Percentiles rank a stretch among this genome's conserved stretches.
Conservation (phyloP, 306 rosid genomes). For the Quercus wislizeni region DNA sequence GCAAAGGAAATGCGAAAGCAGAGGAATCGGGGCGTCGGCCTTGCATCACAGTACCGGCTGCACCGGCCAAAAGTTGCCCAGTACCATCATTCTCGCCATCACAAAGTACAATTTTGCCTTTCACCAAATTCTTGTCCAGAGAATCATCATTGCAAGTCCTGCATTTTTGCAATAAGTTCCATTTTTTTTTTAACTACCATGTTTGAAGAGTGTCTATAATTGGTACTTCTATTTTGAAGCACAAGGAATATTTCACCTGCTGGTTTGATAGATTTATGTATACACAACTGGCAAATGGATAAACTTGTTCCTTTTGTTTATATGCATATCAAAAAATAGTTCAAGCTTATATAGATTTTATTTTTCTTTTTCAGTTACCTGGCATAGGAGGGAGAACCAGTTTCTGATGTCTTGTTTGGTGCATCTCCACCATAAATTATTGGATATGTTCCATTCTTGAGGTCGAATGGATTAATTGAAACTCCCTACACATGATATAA, state of each 20-base stretch:
- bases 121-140: conserved; percentile 25
- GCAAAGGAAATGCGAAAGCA: conserved; percentile 8
- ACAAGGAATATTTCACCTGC: neutral
- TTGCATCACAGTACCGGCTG: conserved; percentile 30
- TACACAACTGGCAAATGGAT: neutral
- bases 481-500: conserved; percentile 34
- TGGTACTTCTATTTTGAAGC: neutral
- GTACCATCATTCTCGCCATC: neutral
- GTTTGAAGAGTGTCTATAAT: neutral
- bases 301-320: too few relatives aligned
- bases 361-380: conserved; percentile 26
- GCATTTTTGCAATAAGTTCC: neutral
- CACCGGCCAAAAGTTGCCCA: neutral
- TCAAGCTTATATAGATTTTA: too few relatives aligned
- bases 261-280: neutral
- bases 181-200: too few relatives aligned
- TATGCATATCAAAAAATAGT: too few relatives aligned
- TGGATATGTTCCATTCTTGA: conserved; percentile 24
- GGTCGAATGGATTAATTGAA: conserved; percentile 42
- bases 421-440: conserved; percentile 42
- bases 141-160: conserved; percentile 5
- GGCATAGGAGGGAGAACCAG: neutral
- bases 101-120: conserved; percentile 58
- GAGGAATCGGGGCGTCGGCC: neutral
- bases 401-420: conserved; percentile 26